Conservation (phyloP, 345 rosid genomes). For the Zanthoxylum bungeanum region DNA sequence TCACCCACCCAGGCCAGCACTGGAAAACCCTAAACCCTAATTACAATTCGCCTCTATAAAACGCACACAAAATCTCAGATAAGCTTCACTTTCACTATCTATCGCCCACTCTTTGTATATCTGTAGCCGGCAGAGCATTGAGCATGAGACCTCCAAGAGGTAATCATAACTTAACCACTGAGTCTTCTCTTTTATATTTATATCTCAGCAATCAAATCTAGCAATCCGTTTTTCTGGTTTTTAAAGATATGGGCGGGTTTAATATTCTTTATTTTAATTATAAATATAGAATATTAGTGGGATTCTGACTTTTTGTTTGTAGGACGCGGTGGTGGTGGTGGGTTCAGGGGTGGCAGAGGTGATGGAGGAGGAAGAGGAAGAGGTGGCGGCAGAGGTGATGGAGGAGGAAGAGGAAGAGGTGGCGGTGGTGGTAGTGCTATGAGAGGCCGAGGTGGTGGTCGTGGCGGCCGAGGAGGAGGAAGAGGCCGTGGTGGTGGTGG, state of each 20-base stretch:
- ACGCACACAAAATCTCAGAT: not conserved
- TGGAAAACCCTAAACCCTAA: slow-evolving; percentile 20
- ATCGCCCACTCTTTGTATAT: not conserved
- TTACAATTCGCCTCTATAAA: not conserved
- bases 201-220: not conserved
- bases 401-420: slow-evolving; percentile 49
- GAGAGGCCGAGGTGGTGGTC: slow-evolving; percentile 40
- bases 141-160: slow-evolving; percentile 50
- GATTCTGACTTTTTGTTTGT: slow-evolving; percentile 11
- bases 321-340: slow-evolving; percentile 50
- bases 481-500: slow-evolving; percentile 62
- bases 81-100: not conserved
- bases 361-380: slow-evolving; percentile 44
- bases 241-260: not conserved
- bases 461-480: slow-evolving; percentile 46
- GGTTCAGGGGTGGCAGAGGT: slow-evolving; percentile 43
- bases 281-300: not conserved
- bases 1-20: too few species aligned
- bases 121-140: not conserved
- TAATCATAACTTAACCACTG: not conserved
- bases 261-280: not conserved
- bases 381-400: slow-evolving; percentile 29
- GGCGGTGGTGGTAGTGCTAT: slow-evolving; percentile 44
- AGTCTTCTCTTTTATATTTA: too few species aligned
- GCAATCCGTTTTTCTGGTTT: too few species aligned